Evolutionary conservation across 805 yeast species (phyloP), one percentile per base, ranked within the genome.

Genomic region (Kuraishia floccosa): DNA sequence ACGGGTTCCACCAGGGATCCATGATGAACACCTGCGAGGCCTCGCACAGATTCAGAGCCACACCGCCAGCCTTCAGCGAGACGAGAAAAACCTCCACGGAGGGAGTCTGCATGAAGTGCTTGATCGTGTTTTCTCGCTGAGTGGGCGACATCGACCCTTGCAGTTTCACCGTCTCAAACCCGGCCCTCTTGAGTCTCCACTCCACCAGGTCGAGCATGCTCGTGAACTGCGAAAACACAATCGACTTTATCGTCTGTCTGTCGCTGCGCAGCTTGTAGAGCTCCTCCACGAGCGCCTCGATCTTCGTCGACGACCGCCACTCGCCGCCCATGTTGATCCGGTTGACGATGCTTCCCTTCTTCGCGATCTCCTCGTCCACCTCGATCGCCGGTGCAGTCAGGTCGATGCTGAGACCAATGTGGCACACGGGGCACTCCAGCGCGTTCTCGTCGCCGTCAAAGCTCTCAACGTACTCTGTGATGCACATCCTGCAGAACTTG

Each of bases 1-100:
- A 81, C 1, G 97, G 97, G 50, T 91, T 93, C 97, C 98, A 91
- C 98, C 98, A 91, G 22, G 97, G 97, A 46, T 91, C 99, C 63
- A 91, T 64, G 27, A 91, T 66, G 43, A 91, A 91, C 28, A 91
- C 97, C 47, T 89, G 97, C 3, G 93, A 86, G 0, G 98, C 97
- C 47, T 93, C 99, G 47, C 96, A 89, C 40, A 91, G 63, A 50
- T 91, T 91, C 41, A 91, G 64, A 0, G 98, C 98, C 26, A 91
- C 98, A 58, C 99, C 99, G 42, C 99, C 99, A 0, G 99, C 99
- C 49, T 91, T 91, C 44, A 91, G 66, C 22, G 96, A 85, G 6
- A 91, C 98, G 39, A 91, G 56, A 49, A 91, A 91, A 6, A 91
- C 94, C 52, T 91, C 98, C 24, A 89, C 96, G 27, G 70, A 70